A percentile compares a stretch with the other conserved stretches of the same genome.
phyloP scores from a whole-genome alignment of 108 stramenopile genomes.

The Parietichytrium sp. region DNA sequence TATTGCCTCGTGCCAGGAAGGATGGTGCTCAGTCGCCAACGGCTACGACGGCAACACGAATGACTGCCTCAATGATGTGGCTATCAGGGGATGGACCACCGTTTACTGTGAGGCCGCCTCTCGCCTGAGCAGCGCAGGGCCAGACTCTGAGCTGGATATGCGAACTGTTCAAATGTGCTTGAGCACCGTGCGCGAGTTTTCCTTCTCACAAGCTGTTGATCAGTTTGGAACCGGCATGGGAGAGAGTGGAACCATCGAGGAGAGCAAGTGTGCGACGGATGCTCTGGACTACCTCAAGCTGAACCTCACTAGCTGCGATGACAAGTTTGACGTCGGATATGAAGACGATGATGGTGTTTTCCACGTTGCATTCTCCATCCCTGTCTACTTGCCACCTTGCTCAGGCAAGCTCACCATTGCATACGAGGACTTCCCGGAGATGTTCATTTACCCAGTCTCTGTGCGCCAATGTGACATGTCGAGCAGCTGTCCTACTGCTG shows the following conservation, averaged over 20 bases:
- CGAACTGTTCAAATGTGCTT: not conserved
- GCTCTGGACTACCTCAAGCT: not conserved
- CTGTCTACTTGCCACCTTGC: not conserved
- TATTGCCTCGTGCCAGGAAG: not conserved
- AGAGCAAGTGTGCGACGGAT: not conserved
- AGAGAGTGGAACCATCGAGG: not conserved
- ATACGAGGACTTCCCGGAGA: not conserved
- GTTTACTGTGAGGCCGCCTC: not conserved
- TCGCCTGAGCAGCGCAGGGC: not conserved
- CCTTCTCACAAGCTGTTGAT: not conserved
- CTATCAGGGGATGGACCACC: not conserved
- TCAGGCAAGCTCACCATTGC: not conserved
- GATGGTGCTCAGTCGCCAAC: not conserved
- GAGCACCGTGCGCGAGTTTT: not conserved
- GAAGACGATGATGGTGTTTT: not conserved
- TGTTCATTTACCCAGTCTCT: not conserved
- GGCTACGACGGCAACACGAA: not conserved
- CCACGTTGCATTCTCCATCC: not conserved
- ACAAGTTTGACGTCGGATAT: not conserved
- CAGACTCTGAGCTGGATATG: not conserved
- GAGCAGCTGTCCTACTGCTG: not conserved
- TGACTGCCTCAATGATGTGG: not conserved
- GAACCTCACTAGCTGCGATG: not conserved
- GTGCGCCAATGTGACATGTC: not conserved
- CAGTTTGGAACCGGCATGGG: not conserved